Evolutionary conservation across 495 filamentous ascomycete genomes (phyloP), one percentile per base, ranked within the genome.

Genomic region (Talaromyces borbonicus): DNA sequence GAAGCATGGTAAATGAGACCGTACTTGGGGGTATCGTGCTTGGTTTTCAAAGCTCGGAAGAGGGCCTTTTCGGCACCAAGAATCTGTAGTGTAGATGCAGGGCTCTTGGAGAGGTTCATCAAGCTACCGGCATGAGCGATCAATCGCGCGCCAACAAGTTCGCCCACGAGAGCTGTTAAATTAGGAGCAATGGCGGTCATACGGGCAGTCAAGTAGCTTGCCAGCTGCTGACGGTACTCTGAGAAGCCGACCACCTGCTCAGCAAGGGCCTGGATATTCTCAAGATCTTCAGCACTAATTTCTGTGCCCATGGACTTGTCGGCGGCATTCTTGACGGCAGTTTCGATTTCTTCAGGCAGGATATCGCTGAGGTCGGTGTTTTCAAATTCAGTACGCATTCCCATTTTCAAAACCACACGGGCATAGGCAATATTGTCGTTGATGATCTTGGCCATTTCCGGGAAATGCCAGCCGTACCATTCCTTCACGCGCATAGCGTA

Each of bases 391-490:
- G 77, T 70, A 43, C 92, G 80, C 78, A 93, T 84, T 51, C 92
- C 92, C 76, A 95, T 85, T 52, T 78, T 75, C 44, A 90, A 68
- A 48, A 97, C 88, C 40, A 97, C 78, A 40, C 79, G 77, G 45
- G 92, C 77, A 57, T 96, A 97, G 47, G 93, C 93, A 43, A 96
- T 68, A 66, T 99, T 99, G 75, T 99, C 92, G 62, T 95, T 94
- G 52, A 99, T 76, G 59, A 97, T 96, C 62, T 85, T 85, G 49
- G 84, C 89, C 76, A 99, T 76, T 68, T 99, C 92, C 18, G 92
- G 92, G 72, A 97, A 99, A 68, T 97, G 93, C 92, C 92, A 99
- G 47, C 92, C 92, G 56, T 99, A 99, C 92, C 92, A 99, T 66
- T 99, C 92, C 79, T 95, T 96, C 42, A 96, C 89, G 59, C 92